Evolutionary conservation across 768 basidiomycete genomes (phyloP).

Genomic region (Leccinum pellstonianum): DNA sequence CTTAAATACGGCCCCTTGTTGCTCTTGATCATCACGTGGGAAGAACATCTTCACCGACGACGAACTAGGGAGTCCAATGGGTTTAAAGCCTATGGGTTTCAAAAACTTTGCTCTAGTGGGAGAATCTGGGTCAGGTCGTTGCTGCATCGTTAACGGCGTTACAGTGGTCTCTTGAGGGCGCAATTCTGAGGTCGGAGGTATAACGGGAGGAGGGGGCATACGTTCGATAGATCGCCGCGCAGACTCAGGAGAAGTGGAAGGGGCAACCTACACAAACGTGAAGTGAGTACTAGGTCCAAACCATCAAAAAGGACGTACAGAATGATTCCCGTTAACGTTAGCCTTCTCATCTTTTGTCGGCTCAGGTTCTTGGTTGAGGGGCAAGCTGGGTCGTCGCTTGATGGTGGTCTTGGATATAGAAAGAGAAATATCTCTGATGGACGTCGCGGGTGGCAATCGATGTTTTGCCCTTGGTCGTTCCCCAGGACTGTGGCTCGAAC

Average conservation of each 20-base stretch:
- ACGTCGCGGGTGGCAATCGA: constrained; percentile 53
- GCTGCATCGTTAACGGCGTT: constrained; percentile 10
- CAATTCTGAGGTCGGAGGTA: constrained; percentile 23
- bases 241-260: constrained; percentile 22
- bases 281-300: constrained; percentile 4
- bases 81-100: constrained; percentile 61
- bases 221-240: constrained; percentile 26
- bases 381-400: constrained; percentile 22
- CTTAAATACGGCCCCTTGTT: constrained; percentile 27
- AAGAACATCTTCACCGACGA: constrained; percentile 71
- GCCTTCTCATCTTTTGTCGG: constrained; percentile 37
- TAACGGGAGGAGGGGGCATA: constrained; percentile 34
- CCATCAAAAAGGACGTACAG: constrained; percentile 19
- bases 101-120: constrained; percentile 18
- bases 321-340: constrained; percentile 38
- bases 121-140: constrained; percentile 20
- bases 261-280: constrained; percentile 17
- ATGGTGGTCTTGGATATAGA: constrained; percentile 32
- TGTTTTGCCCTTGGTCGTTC: constrained; percentile 57
- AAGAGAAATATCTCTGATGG: constrained; percentile 36
- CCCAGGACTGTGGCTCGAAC: constrained; percentile 52
- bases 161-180: constrained; percentile 11
- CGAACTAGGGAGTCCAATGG: constrained; percentile 54
- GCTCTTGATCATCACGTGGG: constrained; percentile 74
- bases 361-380: constrained; percentile 23